phyloP scores from a whole-genome alignment of 768 basidiomycete genomes.

The Gautieria morchelliformis region DNA sequence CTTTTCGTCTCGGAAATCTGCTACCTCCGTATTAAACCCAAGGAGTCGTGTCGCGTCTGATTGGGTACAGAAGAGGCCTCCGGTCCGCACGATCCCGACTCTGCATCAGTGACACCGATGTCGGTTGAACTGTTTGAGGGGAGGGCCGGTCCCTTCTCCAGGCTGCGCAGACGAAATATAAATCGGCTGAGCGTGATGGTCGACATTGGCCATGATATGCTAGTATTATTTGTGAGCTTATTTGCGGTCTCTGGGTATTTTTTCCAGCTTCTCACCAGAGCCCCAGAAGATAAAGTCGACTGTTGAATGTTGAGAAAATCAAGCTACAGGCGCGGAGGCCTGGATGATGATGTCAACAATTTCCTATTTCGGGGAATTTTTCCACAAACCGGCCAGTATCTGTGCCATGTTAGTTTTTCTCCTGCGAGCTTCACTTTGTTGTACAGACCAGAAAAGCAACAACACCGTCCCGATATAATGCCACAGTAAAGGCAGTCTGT shows the following conservation, averaged over 20 bases:
- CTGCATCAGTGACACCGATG: too few species aligned
- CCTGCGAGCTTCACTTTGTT: not conserved
- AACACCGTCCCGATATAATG: conserved; percentile 5
- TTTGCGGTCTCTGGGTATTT: not conserved
- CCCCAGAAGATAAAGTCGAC: not conserved
- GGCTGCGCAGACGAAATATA: not conserved
- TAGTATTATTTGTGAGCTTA: not conserved
- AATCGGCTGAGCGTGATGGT: conserved; percentile 1
- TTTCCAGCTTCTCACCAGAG: not conserved
- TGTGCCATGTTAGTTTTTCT: not conserved
- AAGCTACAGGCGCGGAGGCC: not conserved
- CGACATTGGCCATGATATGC: conserved; percentile 2
- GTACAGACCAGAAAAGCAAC: conserved; percentile 4
- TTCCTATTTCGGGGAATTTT: too few species aligned
- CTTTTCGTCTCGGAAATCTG: too few species aligned
- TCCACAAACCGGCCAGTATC: conserved; percentile 3
- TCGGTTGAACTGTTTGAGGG: too few species aligned
- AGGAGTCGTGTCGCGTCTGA: not conserved
- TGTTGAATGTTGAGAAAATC: not conserved
- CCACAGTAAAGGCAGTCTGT: not conserved
- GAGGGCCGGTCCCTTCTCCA: not conserved
- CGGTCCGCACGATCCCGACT: not conserved
- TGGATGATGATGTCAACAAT: not conserved
- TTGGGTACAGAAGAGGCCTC: not conserved
- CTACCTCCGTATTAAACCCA: too few species aligned